Conservation (phyloP, 192 early-diverging fungal genomes). For the Chytriomyces sp. region DNA sequence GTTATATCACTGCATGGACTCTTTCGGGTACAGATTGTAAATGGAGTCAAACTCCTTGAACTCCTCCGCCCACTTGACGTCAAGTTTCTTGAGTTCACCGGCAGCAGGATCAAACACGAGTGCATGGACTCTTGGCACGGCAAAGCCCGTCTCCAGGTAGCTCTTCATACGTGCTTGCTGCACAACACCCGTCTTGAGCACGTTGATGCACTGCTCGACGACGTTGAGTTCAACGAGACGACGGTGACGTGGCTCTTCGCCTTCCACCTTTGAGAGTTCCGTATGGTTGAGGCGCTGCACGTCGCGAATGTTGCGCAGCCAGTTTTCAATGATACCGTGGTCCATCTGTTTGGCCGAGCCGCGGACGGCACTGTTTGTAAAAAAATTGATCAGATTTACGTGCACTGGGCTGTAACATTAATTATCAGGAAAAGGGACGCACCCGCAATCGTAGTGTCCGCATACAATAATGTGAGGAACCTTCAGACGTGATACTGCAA, state of each 20-base stretch:
- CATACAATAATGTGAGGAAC: conserved; percentile 89
- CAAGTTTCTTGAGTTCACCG: conserved; percentile 23
- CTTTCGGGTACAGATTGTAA: conserved; percentile 31
- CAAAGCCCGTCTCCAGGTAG: conserved; percentile 21
- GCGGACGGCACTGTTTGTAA: conserved; percentile 20
- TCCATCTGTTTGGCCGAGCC: conserved; percentile 29
- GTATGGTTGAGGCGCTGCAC: conserved; percentile 67
- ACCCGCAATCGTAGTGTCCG: conserved; percentile 56
- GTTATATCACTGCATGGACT: not conserved
- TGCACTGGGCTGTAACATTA: not conserved
- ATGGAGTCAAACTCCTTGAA: conserved; percentile 34
- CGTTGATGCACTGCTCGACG: conserved; percentile 24
- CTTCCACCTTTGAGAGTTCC: conserved; percentile 49
- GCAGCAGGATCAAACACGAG: conserved; percentile 32
- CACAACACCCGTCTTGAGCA: conserved; percentile 29
- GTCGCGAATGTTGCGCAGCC: conserved; percentile 87
- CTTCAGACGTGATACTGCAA: conserved; percentile 80
- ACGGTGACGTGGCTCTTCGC: conserved; percentile 40
- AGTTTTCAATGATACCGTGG: conserved; percentile 79
- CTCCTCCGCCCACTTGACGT: conserved; percentile 28
- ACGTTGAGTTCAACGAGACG: conserved; percentile 69
- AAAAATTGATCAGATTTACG: not conserved
- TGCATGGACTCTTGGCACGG: conserved; percentile 22
- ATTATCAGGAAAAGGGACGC: not conserved
- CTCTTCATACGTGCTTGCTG: conserved; percentile 10